Evolutionary conservation across 768 basidiomycete species (phyloP), one percentile per base, ranked within the genome.

Genomic region (Fomitopsis pulvina): DNA sequence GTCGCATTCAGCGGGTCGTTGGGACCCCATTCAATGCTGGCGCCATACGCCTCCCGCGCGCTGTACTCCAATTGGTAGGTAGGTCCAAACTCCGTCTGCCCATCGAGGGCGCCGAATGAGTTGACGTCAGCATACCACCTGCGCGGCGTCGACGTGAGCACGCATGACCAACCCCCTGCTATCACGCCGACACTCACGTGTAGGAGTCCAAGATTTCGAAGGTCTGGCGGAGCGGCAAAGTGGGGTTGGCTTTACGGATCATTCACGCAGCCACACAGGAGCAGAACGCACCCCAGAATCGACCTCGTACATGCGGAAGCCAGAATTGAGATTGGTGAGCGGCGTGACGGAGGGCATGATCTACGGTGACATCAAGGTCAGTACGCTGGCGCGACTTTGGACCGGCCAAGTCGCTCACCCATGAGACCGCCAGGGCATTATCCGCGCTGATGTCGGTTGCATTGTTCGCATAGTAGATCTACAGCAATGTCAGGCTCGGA

Each of bases 181-280:
- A 34, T 34, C 20, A 38, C 24, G 43, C 29, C 11, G 38, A 9
- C 20, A 68, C 79, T 64, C 62, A 86, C 82, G 87, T 90, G 60
- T 86, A 77, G 1, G 86, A 85, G 56, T 90, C 85, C 49, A 88
- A 48, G 42, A 90, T 76, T 27, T 90, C 86, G 57, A 87, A 89
- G 2, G 86, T 86, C 83, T 87, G 53, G 20, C 29, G 28, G 56
- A 28, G 51, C 11, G 40, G 12, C 30, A 39, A 39, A 14, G 21
- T 45, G 26, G 18, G 40, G 27, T 26, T n/a, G 26, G 41, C 28
- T n/a, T 20, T 25, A 37, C 34, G 34, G 30, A 30, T 40, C 14
- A 41, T 37, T 10, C 11, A 27, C 7, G 41, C 51, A 44, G 41
- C 44, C 21, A 42, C 24, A n/a, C 12, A 34, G 28, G n/a, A 11